phyloP scores from a whole-genome alignment of 768 basidiomycete genomes.

The Baorangia bicolor region DNA sequence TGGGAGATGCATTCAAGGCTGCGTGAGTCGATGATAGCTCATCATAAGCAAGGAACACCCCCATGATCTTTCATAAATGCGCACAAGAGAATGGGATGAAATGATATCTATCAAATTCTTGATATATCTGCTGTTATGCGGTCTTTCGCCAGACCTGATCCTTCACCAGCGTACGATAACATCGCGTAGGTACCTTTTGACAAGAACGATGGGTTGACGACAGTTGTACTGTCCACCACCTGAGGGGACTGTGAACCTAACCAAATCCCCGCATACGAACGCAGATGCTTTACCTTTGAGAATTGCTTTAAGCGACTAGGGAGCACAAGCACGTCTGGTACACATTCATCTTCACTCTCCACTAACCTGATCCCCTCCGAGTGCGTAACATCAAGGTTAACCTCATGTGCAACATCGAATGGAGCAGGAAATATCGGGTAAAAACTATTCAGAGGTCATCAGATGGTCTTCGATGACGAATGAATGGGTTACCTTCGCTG shows the following conservation, averaged over 20 bases:
- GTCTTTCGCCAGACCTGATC: constrained; percentile 26
- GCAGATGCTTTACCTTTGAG: constrained; percentile 58
- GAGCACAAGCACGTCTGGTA: constrained; percentile 82
- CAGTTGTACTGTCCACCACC: constrained; percentile 73
- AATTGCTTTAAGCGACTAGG: constrained; percentile 92
- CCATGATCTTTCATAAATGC: background rate
- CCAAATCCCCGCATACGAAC: no score
- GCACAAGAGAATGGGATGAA: background rate
- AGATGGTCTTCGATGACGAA: background rate
- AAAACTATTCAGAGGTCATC: constrained; percentile 53
- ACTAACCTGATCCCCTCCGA: constrained; percentile 44
- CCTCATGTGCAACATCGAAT: constrained; percentile 65
- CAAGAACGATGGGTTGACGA: constrained; percentile 86
- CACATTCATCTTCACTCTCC: constrained; percentile 40
- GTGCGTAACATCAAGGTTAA: constrained; percentile 91
- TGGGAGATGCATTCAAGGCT: constrained; percentile 19
- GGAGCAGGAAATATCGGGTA: constrained; percentile 95
- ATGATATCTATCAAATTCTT: constrained; percentile 22
- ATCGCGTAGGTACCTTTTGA: constrained; percentile 57
- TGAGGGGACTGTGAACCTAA: constrained; percentile 29
- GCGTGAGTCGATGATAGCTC: background rate
- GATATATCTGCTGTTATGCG: constrained; percentile 30
- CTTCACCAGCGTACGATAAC: constrained; percentile 36
- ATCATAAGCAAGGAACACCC: background rate
- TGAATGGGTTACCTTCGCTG: constrained; percentile 68